Percentiles rank a stretch among this genome's conserved stretches.
These are phyloP conservation scores for Alternaria alternata DNA, from an alignment of 2,329 filamentous ascomycete genomes.

Conservation along the genomic window DNA sequence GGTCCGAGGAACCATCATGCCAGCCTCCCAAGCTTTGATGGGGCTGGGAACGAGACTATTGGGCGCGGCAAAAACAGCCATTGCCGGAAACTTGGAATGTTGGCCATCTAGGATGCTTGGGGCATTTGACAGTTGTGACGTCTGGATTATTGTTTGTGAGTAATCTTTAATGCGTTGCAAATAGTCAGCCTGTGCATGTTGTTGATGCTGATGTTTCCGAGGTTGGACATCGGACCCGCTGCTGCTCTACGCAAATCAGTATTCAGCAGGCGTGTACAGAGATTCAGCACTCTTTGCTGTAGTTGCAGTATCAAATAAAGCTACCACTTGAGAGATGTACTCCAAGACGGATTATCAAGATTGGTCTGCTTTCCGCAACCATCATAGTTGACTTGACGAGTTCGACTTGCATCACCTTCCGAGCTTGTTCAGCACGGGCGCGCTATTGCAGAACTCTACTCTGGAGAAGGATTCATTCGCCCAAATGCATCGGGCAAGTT, in stretches of 20 bases:
- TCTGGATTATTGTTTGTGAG: not conserved
- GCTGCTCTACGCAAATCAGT: not conserved
- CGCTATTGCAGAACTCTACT: not conserved
- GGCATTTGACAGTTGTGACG: constrained; percentile 3
- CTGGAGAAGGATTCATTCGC: not conserved
- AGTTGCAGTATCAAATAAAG: not conserved
- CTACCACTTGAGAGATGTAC: not conserved
- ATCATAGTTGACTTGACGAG: not conserved
- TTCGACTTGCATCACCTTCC: not conserved
- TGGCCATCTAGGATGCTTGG: not conserved
- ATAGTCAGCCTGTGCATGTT: not conserved
- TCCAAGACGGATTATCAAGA: not conserved
- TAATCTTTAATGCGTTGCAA: not conserved
- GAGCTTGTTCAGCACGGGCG: not conserved
- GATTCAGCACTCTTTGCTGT: not conserved
- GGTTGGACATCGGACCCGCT: not conserved
- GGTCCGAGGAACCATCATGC: constrained; percentile 13
- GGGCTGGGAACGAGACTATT: constrained; percentile 15
- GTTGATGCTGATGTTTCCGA: not conserved
- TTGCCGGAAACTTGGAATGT: constrained; percentile 4
- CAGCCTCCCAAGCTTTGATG: constrained; percentile 9
- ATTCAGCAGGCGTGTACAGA: not conserved
- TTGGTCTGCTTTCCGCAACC: not conserved
- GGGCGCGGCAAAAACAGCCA: constrained; percentile 13
- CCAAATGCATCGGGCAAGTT: constrained; percentile 9